Base-by-base conservation (phyloP, 1,139 yeast genomes). In the Hansenula sp. region DNA sequence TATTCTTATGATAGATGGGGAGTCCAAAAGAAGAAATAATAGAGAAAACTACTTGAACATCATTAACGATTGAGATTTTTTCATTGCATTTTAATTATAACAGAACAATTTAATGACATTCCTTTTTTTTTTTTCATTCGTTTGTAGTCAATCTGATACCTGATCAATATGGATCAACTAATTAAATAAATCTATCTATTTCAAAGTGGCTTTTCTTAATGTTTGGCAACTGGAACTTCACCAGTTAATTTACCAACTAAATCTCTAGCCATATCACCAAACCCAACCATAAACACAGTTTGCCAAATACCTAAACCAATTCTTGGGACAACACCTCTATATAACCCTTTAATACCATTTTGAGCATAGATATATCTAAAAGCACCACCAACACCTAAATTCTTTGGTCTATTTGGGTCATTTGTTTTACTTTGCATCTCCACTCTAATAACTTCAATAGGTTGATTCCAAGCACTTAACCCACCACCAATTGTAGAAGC, bases 251-350 rank as follows among this genome's bases (percentile, higher is more conserved):
- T 72, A 27, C 74, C 84, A 40, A 82, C 82, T 45, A 74, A 71
- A 44, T 81, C 87, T 62, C 78, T 81, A 36, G 88, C 88, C 67
- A 90, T 87, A 64, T 93, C 99, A 62, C 98, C 99, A 55, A 93
- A 81, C n/a, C 96, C 97, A 48, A 93, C 98, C 98, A 93, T 93
- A 67, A 95, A 93, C 40, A 93, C 89, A 3, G 99, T 93, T 73
- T 93, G 99, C 97, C 98, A 93, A 51, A 93, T 86, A 54, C 98
- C 96, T 57, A 93, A 77, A 45, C 96, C 97, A 54, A 93, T 80
- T 75, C 99, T 85, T 55, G 99, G 99, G 12, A 98, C 80, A 39
- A 91, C 97, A 62, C 99, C 99, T 66, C 96, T 79, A 67, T 91
- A 93, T 54, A 93, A 78, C 44, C 99, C 99, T 70, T 81, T 84